These are phyloP conservation scores for Pseudonitzschia delicatissima DNA, from an alignment of 108 stramenopile genomes.

Conservation along the genomic window DNA sequence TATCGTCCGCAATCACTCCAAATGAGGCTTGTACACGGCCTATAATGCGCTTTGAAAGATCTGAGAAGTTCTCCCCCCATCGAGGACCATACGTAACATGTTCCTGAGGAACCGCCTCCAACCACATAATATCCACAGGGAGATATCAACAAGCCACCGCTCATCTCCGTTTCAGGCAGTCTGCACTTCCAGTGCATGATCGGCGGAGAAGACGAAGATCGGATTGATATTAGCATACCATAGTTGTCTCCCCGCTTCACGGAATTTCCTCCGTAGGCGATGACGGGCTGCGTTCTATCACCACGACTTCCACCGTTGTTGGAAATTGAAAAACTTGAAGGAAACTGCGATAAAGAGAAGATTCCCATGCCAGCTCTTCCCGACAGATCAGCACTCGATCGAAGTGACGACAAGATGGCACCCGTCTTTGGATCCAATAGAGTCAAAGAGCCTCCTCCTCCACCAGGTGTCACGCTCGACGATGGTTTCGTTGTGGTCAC, in stretches of 20 bases:
- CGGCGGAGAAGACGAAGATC: slow-evolving; percentile 35
- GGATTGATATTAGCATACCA: slow-evolving; percentile 47
- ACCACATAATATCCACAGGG: slow-evolving; percentile 68
- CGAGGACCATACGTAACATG: slow-evolving; percentile 58
- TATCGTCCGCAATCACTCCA: slow-evolving; percentile 66
- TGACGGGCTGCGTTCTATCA: slow-evolving; percentile 15
- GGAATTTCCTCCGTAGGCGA: slow-evolving; percentile 31
- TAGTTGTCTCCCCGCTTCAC: slow-evolving; percentile 44
- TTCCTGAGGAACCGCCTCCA: slow-evolving; percentile 60
- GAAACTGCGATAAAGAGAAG: slow-evolving; percentile 39
- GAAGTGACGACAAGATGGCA: slow-evolving; percentile 38
- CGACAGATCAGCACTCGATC: slow-evolving; percentile 38
- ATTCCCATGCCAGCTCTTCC: slow-evolving; percentile 40
- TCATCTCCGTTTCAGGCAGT: slow-evolving; percentile 61
- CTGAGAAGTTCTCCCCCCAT: slow-evolving; percentile 54
- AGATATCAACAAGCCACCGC: slow-evolving; percentile 41
- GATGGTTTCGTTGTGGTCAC: slow-evolving; percentile 47
- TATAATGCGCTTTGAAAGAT: slow-evolving; percentile 74
- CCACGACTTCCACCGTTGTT: slow-evolving; percentile 5
- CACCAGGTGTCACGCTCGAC: slow-evolving; percentile 31
- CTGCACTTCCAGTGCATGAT: slow-evolving; percentile 70
- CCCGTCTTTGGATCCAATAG: slow-evolving; percentile 41
- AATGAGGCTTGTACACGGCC: slow-evolving; percentile 49
- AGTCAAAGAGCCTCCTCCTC: slow-evolving; percentile 48
- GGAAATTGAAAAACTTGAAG: slow-evolving; percentile 24